These are phyloP conservation scores for Teratosphaeria zuluensis DNA, from an alignment of 2,329 filamentous ascomycete genomes.

Conservation along the genomic window DNA sequence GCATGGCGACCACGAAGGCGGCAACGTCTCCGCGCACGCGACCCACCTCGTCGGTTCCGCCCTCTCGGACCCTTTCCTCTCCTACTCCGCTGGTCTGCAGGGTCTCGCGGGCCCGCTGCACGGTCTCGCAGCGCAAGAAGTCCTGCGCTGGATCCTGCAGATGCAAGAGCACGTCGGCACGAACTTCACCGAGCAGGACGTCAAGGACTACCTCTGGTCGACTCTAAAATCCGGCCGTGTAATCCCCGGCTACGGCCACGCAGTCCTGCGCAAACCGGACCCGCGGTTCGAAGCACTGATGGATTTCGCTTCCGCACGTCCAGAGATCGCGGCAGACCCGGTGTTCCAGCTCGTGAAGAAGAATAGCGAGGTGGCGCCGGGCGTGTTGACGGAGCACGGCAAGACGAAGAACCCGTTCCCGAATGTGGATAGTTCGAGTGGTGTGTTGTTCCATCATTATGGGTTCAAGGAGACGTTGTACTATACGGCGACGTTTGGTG, in stretches of 20 bases:
- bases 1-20: constrained; percentile 96
- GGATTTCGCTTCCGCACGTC: constrained; percentile 80
- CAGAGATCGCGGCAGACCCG: constrained; percentile 76
- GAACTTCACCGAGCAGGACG: constrained; percentile 68
- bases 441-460: constrained; percentile 95
- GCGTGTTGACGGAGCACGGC: constrained; percentile 85
- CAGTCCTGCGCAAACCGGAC: constrained; percentile 91
- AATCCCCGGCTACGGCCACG: constrained; percentile 90
- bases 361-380: constrained; percentile 84
- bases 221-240: constrained; percentile 91
- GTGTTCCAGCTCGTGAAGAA: constrained; percentile 90
- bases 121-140: constrained; percentile 90
- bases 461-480: constrained; percentile 96
- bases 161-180: constrained; percentile 84
- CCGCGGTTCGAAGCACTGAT: constrained; percentile 94
- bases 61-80: constrained; percentile 88
- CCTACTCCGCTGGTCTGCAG: constrained; percentile 90
- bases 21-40: constrained; percentile 91
- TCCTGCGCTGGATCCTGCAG: constrained; percentile 89
- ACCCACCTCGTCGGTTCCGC: constrained; percentile 94
- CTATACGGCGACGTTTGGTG: constrained; percentile 66
- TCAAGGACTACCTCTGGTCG: constrained; percentile 83
- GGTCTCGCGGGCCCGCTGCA: constrained; percentile 91
- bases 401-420: constrained; percentile 66
- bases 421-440: constrained; percentile 89